Evolutionary conservation across 768 basidiomycete genomes (phyloP).

Genomic region (Mycena pura): DNA sequence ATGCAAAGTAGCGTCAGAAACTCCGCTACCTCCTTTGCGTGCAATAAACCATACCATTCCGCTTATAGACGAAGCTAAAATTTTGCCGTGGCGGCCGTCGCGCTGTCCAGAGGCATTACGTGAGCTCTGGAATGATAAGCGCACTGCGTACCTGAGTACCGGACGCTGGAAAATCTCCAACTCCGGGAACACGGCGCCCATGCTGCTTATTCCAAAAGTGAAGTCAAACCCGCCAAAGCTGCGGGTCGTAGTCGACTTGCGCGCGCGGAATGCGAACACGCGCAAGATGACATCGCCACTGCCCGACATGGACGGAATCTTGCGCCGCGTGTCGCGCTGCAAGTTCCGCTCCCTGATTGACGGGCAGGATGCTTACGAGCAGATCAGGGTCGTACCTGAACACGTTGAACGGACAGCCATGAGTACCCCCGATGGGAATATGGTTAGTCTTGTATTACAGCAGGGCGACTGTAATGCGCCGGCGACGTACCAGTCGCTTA

Average conservation of each 20-base stretch:
- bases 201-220: not conserved
- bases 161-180: not conserved
- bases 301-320: not conserved
- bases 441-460: constrained; percentile 45
- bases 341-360: constrained; percentile 28
- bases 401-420: constrained; percentile 34
- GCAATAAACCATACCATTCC: constrained; percentile 36
- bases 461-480: constrained; percentile 15
- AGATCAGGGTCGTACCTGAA: constrained; percentile 37
- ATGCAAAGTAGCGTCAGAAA: constrained; percentile 28
- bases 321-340: not conserved
- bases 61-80: constrained; percentile 31
- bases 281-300: not conserved
- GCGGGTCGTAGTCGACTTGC: not conserved
- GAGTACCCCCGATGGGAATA: constrained; percentile 38
- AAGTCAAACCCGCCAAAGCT: not conserved
- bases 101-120: constrained; percentile 27
- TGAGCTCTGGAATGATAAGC: not conserved
- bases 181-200: not conserved
- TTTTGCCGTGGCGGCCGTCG: constrained; percentile 32
- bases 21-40: constrained; percentile 31
- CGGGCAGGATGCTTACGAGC: constrained; percentile 48
- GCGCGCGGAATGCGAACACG: not conserved
- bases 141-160: not conserved
- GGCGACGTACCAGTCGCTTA: constrained; percentile 48